phyloP scores from a whole-genome alignment of 345 rosid species.

The Melaleuca quinquenervia region DNA sequence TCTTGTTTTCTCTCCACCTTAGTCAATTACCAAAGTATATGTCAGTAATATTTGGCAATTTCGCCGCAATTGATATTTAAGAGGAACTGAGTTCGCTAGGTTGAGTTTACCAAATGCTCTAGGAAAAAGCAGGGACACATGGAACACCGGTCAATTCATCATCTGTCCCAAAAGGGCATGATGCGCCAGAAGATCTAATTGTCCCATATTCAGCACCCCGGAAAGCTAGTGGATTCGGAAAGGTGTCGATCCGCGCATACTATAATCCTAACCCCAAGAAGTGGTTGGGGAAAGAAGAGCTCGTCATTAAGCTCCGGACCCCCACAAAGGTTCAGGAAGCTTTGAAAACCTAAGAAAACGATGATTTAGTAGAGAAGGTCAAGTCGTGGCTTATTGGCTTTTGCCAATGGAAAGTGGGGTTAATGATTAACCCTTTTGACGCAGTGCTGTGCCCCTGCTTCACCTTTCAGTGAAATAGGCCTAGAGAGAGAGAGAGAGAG shows the following conservation, averaged over 20 bases:
- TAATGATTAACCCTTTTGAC: background rate
- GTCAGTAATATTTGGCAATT: background rate
- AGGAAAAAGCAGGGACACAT: background rate
- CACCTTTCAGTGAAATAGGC: background rate
- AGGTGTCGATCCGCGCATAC: background rate
- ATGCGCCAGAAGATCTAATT: background rate
- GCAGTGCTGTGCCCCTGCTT: background rate
- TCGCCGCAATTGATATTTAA: background rate
- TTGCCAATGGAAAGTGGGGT: background rate
- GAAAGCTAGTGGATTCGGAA: background rate
- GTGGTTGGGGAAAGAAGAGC: background rate
- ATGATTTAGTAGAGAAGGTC: background rate
- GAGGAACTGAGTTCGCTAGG: background rate
- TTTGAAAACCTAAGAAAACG: background rate
- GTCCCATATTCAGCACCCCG: background rate
- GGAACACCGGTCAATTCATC: background rate
- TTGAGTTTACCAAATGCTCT: background rate
- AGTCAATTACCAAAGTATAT: background rate
- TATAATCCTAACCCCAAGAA: background rate
- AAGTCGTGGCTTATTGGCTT: background rate
- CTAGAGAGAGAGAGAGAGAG: background rate
- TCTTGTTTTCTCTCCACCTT: background rate
- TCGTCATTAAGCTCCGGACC: background rate
- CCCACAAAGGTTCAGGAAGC: background rate
- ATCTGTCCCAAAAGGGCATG: background rate